A percentile compares a stretch with the other conserved stretches of the same genome.
These are phyloP conservation scores for Penicillium daleae DNA, from an alignment of 495 filamentous ascomycete genomes.

Conservation along the genomic window DNA sequence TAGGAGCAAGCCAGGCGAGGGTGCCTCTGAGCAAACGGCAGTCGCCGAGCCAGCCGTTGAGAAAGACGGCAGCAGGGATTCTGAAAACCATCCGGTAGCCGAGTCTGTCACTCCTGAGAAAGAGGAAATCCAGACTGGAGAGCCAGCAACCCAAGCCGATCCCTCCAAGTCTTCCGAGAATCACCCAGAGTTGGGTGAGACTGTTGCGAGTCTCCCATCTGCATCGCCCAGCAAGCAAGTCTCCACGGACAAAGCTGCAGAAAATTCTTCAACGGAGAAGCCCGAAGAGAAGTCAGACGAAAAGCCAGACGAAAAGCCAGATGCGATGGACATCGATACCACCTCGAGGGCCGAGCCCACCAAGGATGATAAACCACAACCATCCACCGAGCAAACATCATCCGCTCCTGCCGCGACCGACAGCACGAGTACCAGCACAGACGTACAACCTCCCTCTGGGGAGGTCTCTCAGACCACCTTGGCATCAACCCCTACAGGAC, in stretches of 20 bases:
- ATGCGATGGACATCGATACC: slow-evolving; percentile 22
- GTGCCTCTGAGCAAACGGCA: neutral
- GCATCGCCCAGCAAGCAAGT: neutral
- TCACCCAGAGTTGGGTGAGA: slow-evolving; percentile 14
- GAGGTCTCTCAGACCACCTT: slow-evolving; percentile 13
- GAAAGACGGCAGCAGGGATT: neutral
- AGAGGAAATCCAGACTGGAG: neutral
- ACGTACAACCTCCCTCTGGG: slow-evolving; percentile 13
- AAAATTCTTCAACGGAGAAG: neutral
- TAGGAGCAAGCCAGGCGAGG: slow-evolving; percentile 4
- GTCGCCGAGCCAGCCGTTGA: neutral
- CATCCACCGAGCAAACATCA: slow-evolving; percentile 5
- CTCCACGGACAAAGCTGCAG: neutral
- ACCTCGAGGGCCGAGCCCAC: slow-evolving; percentile 8
- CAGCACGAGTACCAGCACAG: slow-evolving; percentile 5
- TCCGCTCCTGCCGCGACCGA: neutral
- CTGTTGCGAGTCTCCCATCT: slow-evolving; percentile 1
- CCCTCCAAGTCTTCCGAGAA: neutral
- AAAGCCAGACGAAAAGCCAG: neutral
- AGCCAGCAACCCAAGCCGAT: slow-evolving; percentile 7
- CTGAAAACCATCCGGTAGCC: neutral
- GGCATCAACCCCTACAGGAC: neutral
- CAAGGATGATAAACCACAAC: slow-evolving; percentile 5
- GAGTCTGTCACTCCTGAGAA: neutral
- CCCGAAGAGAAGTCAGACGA: neutral